These are phyloP conservation scores for Colletotrichum simmondsii DNA, from an alignment of 2,329 filamentous ascomycete species.

Conservation along the genomic window DNA sequence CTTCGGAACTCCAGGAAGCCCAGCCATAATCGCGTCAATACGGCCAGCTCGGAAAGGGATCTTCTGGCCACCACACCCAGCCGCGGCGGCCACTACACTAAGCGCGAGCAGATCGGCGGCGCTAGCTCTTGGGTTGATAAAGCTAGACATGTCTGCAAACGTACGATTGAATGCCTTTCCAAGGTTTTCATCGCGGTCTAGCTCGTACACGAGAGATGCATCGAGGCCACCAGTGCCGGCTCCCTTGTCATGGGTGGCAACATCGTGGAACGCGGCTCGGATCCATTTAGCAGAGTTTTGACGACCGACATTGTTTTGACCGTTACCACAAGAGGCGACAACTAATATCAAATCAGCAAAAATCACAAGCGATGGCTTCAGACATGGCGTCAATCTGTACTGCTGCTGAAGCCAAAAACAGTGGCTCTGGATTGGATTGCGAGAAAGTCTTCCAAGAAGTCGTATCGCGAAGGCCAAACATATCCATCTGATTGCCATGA, in stretches of 20 bases:
- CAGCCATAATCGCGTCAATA: slow-evolving; percentile 43
- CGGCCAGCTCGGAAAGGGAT: slow-evolving; percentile 45
- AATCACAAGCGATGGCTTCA: too few species aligned
- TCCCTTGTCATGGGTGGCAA: slow-evolving; percentile 38
- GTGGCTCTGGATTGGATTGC: slow-evolving; percentile 30
- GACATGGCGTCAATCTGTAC: background rate
- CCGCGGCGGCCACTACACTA: slow-evolving; percentile 35
- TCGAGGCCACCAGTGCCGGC: slow-evolving; percentile 39
- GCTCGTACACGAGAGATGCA: slow-evolving; percentile 39
- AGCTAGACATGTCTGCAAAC: slow-evolving; percentile 40
- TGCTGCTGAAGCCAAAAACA: slow-evolving; percentile 35
- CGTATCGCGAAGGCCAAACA: slow-evolving; percentile 30
- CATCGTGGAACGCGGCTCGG: slow-evolving; percentile 40
- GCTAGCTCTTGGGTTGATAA: slow-evolving; percentile 34
- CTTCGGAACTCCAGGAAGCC: slow-evolving; percentile 45
- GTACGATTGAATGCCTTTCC: slow-evolving; percentile 39
- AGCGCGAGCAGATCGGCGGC: slow-evolving; percentile 40
- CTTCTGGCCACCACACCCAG: slow-evolving; percentile 35
- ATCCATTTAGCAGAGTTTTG: slow-evolving; percentile 42
- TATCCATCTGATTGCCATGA: background rate
- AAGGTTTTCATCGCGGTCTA: slow-evolving; percentile 37
- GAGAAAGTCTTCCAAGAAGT: slow-evolving; percentile 32
- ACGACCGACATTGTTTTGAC: slow-evolving; percentile 6
- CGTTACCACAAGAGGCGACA: too few species aligned
- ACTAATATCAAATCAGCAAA: too few species aligned